phyloP scores from a whole-genome alignment of 495 filamentous ascomycete genomes.

The Gamarada debralockiae region DNA sequence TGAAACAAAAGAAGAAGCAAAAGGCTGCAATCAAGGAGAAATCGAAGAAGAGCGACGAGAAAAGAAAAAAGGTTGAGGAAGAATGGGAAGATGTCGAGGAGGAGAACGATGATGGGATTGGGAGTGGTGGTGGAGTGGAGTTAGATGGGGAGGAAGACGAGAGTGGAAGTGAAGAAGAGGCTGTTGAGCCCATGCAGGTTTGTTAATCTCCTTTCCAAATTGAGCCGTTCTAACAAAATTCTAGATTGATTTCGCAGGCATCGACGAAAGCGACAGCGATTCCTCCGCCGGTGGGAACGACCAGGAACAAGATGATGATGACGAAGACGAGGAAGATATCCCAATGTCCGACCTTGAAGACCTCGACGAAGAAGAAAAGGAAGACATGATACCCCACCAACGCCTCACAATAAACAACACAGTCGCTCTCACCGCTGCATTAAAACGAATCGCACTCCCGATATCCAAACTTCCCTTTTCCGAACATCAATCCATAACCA shows the following conservation, averaged over 20 bases:
- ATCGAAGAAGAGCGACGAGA: slow-evolving; percentile 43
- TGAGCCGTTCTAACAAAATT: neutral
- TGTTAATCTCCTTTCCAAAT: neutral
- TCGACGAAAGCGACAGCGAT: slow-evolving; percentile 30
- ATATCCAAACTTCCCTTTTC: slow-evolving; percentile 47
- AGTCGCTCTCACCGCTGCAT: slow-evolving; percentile 68
- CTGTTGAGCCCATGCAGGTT: slow-evolving; percentile 12
- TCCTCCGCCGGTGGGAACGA: slow-evolving; percentile 32
- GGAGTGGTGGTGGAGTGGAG: slow-evolving; percentile 20
- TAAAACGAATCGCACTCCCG: slow-evolving; percentile 73
- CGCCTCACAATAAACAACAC: slow-evolving; percentile 98
- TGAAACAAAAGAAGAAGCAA: slow-evolving; percentile 52
- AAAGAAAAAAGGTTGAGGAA: slow-evolving; percentile 37
- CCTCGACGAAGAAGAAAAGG: slow-evolving; percentile 74
- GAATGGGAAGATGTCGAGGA: slow-evolving; percentile 42
- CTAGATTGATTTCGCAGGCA: slow-evolving; percentile 33
- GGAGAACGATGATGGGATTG: slow-evolving; percentile 18
- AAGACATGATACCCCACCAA: slow-evolving; percentile 82
- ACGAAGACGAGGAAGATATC: slow-evolving; percentile 66
- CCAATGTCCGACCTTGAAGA: slow-evolving; percentile 79
- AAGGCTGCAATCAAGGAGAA: slow-evolving; percentile 42
- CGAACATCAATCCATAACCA: slow-evolving; percentile 54
- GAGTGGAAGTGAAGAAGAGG: slow-evolving; percentile 20
- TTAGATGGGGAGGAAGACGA: slow-evolving; percentile 44
- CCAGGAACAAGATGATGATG: slow-evolving; percentile 34